Conservation (phyloP, 2,329 filamentous ascomycete genomes). For the Phialophora chinensis region DNA sequence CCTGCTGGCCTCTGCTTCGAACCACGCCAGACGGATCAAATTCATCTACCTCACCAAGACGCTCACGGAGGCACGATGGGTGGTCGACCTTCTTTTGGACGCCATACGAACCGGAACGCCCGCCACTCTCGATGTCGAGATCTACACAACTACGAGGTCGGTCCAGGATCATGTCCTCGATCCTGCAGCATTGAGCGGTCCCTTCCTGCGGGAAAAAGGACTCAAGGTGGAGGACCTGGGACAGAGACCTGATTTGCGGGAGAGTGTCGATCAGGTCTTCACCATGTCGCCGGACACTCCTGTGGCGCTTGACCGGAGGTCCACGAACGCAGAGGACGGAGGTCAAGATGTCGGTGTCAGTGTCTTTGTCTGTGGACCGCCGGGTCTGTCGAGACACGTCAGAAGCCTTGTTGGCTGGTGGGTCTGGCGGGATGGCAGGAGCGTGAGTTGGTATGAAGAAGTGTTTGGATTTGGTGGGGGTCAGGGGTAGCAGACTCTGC, state of each 20-base stretch:
- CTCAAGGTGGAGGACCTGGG: constrained; percentile 9
- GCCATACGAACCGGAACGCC: not conserved
- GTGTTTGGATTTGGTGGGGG: constrained; percentile 37
- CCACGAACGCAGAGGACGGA: not conserved
- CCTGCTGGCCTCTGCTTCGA: constrained; percentile 21
- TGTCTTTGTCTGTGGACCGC: constrained; percentile 38
- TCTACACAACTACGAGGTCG: constrained; percentile 12
- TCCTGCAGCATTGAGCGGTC: not conserved
- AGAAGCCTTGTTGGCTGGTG: constrained; percentile 29
- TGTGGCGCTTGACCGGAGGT: not conserved
- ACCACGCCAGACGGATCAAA: constrained; percentile 18
- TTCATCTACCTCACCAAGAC: constrained; percentile 37
- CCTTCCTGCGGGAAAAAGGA: not conserved
- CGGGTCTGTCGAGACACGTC: constrained; percentile 24
- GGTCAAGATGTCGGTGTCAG: constrained; percentile 12
- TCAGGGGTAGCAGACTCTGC: not conserved
- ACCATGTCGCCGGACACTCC: not conserved
- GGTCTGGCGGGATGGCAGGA: constrained; percentile 30
- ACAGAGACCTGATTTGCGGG: constrained; percentile 19
- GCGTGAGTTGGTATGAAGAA: constrained; percentile 37
- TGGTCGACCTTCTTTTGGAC: constrained; percentile 22
- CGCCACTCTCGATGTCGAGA: constrained; percentile 19
- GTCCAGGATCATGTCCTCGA: not conserved
- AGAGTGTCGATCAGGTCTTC: constrained; percentile 12
- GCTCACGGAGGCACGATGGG: constrained; percentile 32